Percentiles rank a stretch among this genome's conserved stretches.
phyloP scores from a whole-genome alignment of 495 filamentous ascomycete genomes.

The Aspergillus campestris region DNA sequence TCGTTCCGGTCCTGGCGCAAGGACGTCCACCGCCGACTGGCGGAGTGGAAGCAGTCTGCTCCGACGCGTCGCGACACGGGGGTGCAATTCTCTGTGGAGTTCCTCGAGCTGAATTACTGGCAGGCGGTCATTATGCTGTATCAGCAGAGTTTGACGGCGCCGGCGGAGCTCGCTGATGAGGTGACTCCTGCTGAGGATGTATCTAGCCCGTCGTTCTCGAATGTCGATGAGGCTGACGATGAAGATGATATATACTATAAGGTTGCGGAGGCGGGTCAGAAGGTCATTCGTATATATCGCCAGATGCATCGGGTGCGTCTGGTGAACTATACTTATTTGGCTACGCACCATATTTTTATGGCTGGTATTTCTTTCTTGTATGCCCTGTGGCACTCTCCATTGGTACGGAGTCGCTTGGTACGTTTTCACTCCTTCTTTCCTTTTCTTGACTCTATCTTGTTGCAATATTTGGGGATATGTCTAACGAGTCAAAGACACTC shows the following conservation, averaged over 20 bases:
- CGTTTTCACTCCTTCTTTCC: slow-evolving; percentile 18
- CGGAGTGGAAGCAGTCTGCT: slow-evolving; percentile 78
- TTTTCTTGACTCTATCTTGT: background rate
- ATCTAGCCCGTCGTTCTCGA: slow-evolving; percentile 47
- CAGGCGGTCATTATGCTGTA: slow-evolving; percentile 97
- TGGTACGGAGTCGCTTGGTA: slow-evolving; percentile 76
- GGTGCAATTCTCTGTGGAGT: slow-evolving; percentile 76
- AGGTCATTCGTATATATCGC: slow-evolving; percentile 81
- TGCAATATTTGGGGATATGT: background rate
- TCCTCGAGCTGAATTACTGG: slow-evolving; percentile 94
- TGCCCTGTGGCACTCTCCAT: slow-evolving; percentile 91
- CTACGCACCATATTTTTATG: slow-evolving; percentile 98
- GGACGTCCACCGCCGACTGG: slow-evolving; percentile 76
- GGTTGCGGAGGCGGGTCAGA: slow-evolving; percentile 89
- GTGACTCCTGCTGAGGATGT: slow-evolving; percentile 61
- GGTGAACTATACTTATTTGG: slow-evolving; percentile 92
- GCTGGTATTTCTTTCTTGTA: slow-evolving; percentile 95
- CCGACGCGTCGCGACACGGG: slow-evolving; percentile 71
- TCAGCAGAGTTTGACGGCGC: slow-evolving; percentile 82
- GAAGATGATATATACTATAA: slow-evolving; percentile 88
- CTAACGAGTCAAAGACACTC: slow-evolving; percentile 50
- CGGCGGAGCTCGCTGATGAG: slow-evolving; percentile 72
- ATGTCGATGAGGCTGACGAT: slow-evolving; percentile 61
- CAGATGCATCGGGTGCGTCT: slow-evolving; percentile 80
- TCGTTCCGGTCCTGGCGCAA: slow-evolving; percentile 82